These are phyloP conservation scores for Metschnikowia aberdeeniae DNA, from an alignment of 805 yeast species.

Conservation along the genomic window DNA sequence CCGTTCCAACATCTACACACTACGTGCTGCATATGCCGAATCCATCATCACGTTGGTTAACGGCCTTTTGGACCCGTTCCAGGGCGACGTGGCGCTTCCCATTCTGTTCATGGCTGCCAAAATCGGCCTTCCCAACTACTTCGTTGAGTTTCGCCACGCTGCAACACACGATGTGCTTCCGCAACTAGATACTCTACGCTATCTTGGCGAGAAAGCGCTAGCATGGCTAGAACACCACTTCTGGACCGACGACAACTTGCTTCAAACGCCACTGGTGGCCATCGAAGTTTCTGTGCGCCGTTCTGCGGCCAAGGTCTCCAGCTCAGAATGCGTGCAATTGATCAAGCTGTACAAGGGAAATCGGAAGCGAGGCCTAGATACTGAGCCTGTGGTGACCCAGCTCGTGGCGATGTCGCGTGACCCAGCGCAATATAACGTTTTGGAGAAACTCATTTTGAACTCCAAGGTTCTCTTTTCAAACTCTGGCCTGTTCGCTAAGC, in stretches of 20 bases:
- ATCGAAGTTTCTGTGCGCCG: background rate
- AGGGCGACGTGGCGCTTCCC: constrained; percentile 75
- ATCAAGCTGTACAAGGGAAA: constrained; percentile 1
- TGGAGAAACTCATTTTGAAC: constrained; percentile 1
- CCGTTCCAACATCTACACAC: constrained; percentile 11
- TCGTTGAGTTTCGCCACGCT: constrained; percentile 86
- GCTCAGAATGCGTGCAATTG: background rate
- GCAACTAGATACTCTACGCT: constrained; percentile 59
- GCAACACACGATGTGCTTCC: constrained; percentile 91
- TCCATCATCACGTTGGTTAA: constrained; percentile 82
- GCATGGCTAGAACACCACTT: constrained; percentile 71
- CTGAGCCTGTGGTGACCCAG: background rate
- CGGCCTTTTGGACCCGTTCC: constrained; percentile 84
- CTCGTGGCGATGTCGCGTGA: constrained; percentile 1
- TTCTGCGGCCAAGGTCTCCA: background rate
- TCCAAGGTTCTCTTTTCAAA: constrained; percentile 4
- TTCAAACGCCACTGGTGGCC: constrained; percentile 5
- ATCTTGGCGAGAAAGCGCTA: constrained; percentile 57
- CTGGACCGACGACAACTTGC: constrained; percentile 45
- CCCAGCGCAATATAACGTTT: background rate
- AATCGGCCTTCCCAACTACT: constrained; percentile 66
- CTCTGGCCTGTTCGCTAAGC: background rate
- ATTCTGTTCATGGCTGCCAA: constrained; percentile 68
- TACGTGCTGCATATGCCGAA: constrained; percentile 59
- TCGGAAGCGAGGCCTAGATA: constrained; percentile 4